Evolutionary conservation across 345 rosid genomes (phyloP), one percentile per base, ranked within the genome.

Genomic region (Boechera retrofracta): DNA sequence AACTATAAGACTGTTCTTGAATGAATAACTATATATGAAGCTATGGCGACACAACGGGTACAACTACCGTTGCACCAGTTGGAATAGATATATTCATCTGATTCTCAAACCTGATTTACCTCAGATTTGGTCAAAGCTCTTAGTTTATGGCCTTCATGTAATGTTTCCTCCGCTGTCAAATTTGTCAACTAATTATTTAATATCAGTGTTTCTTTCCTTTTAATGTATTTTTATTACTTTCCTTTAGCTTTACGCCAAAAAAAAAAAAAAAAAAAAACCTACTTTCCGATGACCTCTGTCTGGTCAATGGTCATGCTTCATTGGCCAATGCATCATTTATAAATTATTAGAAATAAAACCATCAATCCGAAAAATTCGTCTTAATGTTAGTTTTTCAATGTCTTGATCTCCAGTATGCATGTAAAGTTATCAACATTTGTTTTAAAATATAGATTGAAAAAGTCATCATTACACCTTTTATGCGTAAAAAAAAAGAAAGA

Each of bases 211-310:
- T 47, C 6, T 44, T 64, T 67, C 47, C 4, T 68, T 67, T 28
- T 7, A 11, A 55, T 54, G 2, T 48, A 7, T 60, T 28, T 52
- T 26, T 13, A 18, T 9, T 15, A 47, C 54, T 39, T 77, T 57
- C 18, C 81, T 39, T 72, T 64, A 18, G 77, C 72, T 57, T 71
- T 58, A 77, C 62, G 77, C 77, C 67, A 32, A 18, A 47, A 32
- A 39, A 11, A 69, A n/a, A 44, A 11, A 69, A n/a, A 44, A 52
- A 62, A 16, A 16, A 16, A 52, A 62, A 6, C 26, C 67, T 64
- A 36, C 76, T 77, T 64, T 77, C 67, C 76, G 42, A 64, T 56
- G 80, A 77, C 81, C 76, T 71, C 57, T 77, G 72, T 77, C 72
- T 56, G 72, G 54, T 56, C 76, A 69, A 49, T 56, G 72, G 61